Base-by-base conservation (phyloP, 306 rosid species). In the Benincasa hispida region DNA sequence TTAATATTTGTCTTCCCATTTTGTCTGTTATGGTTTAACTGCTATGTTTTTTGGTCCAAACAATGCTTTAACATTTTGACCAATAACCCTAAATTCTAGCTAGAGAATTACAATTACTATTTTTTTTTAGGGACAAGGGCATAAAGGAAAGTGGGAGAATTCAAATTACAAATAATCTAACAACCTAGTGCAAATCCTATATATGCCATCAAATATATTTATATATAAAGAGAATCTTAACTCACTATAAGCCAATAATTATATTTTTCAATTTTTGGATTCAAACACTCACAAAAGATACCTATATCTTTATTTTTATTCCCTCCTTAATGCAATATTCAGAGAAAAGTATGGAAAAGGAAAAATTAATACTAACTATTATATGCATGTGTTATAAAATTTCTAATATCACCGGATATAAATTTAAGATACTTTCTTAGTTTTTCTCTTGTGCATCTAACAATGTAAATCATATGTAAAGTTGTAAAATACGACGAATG, bases 11-110 rank as follows among this genome's bases (percentile, higher is more conserved):
- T 66, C 51, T 66, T 39, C 73, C 18, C 51, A 66, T 39, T 21
- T 68, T 68, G 74, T 68, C 54, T 42, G 13, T 68, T 42, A 6
- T 68, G 55, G 13, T 19, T 68, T 68, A 68, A 4, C 55, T 22
- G 21, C 35, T 68, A 68, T 68, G 55, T 68, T 68, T 42, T 68
- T 68, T 42, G 74, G 55, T 68, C 53, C 74, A 68, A 68, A 68
- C 56, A 41, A 42, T 22, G 74, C 34, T 42, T 68, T 19, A 22
- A 13, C 3, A 22, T 42, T 41, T 24, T 24, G 21, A 41, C 35
- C 74, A 68, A 45, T 45, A 50, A 41, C 74, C 74, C 74, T 68
- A 68, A 42, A 21, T n/a, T 65, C 30, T 37, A 35, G 51, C 51
- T 45, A 50, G 21, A 65, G 17, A 37, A n/a, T n/a, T n/a, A n/a